phyloP scores from a whole-genome alignment of 768 basidiomycete genomes.

The Tricholoma terreum region DNA sequence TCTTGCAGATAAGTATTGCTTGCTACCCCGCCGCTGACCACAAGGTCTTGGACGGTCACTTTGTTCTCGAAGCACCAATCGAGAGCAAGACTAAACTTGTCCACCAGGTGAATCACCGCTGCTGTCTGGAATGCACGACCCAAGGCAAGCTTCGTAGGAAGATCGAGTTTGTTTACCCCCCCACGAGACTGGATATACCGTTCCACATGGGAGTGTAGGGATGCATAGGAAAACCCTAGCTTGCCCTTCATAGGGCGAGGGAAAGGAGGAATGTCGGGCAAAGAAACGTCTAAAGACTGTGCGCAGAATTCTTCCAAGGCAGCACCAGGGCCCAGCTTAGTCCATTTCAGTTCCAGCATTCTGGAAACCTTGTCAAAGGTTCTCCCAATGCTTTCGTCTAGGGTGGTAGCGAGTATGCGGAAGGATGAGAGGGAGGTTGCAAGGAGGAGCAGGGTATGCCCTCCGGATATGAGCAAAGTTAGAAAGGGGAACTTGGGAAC shows the following conservation, averaged over 20 bases:
- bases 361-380: slow-evolving; percentile 83
- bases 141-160: slow-evolving; percentile 41
- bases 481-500: slow-evolving; percentile 79
- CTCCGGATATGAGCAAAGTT: slow-evolving; percentile 87
- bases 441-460: slow-evolving; percentile 86
- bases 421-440: slow-evolving; percentile 58
- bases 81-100: slow-evolving; percentile 63
- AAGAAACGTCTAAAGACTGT: slow-evolving; percentile 24
- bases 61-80: slow-evolving; percentile 39
- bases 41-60: slow-evolving; percentile 54
- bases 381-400: slow-evolving; percentile 74
- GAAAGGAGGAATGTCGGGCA: slow-evolving; percentile 34
- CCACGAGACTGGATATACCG: slow-evolving; percentile 45
- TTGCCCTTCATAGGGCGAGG: slow-evolving; percentile 49
- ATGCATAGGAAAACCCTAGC: slow-evolving; percentile 76
- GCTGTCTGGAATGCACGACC: slow-evolving; percentile 73
- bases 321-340: slow-evolving; percentile 67
- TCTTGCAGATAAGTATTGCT: slow-evolving; percentile 72
- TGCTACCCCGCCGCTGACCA: slow-evolving; percentile 92
- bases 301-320: slow-evolving; percentile 73
- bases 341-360: slow-evolving; percentile 64
- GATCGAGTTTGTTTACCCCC: slow-evolving; percentile 41
- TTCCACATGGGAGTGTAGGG: slow-evolving; percentile 70
- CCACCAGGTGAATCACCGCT: slow-evolving; percentile 69
- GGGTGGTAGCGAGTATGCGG: slow-evolving; percentile 67